phyloP scores from a whole-genome alignment of 768 basidiomycete genomes.

The Astraeus odoratus region DNA sequence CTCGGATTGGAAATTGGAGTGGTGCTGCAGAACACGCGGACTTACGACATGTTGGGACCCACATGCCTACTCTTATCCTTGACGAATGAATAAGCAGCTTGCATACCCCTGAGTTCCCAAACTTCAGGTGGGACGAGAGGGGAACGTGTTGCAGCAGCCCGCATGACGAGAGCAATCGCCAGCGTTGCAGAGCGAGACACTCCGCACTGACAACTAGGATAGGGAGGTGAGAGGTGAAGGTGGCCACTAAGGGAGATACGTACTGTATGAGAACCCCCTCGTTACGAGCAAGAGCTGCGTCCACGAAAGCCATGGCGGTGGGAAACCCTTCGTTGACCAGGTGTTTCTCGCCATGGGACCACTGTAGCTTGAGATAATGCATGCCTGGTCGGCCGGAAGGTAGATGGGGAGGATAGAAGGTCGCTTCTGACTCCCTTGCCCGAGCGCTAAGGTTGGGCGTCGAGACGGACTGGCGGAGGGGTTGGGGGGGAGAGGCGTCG shows the following conservation, averaged over 20 bases:
- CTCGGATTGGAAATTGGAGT: slow-evolving; percentile 17
- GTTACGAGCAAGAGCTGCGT: slow-evolving; percentile 64
- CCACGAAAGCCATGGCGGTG: slow-evolving; percentile 74
- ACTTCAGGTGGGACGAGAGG: slow-evolving; percentile 66
- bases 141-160: slow-evolving; percentile 69
- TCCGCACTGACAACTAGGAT: slow-evolving; percentile 83
- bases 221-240: slow-evolving; percentile 10
- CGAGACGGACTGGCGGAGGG: slow-evolving; percentile 57
- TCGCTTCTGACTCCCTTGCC: slow-evolving; percentile 32
- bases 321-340: slow-evolving; percentile 75
- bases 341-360: slow-evolving; percentile 94
- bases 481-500: slow-evolving; percentile 40
- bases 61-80: slow-evolving; percentile 84
- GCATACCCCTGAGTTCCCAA: slow-evolving; percentile 80
- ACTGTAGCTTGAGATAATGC: slow-evolving; percentile 84
- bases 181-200: slow-evolving; percentile 88
- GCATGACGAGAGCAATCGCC: slow-evolving; percentile 89
- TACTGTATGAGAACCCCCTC: slow-evolving; percentile 84
- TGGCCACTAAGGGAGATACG: slow-evolving; percentile 28
- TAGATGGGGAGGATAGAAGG: slow-evolving; percentile 62
- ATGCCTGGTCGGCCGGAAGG: slow-evolving; percentile 67
- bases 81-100: slow-evolving; percentile 83
- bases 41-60: slow-evolving; percentile 93
- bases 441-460: slow-evolving; percentile 52
- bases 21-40: slow-evolving; percentile 23